Percentiles rank a stretch among this genome's conserved stretches.
phyloP scores from a whole-genome alignment of 129 eudicot genomes.

The Apium graveolens region DNA sequence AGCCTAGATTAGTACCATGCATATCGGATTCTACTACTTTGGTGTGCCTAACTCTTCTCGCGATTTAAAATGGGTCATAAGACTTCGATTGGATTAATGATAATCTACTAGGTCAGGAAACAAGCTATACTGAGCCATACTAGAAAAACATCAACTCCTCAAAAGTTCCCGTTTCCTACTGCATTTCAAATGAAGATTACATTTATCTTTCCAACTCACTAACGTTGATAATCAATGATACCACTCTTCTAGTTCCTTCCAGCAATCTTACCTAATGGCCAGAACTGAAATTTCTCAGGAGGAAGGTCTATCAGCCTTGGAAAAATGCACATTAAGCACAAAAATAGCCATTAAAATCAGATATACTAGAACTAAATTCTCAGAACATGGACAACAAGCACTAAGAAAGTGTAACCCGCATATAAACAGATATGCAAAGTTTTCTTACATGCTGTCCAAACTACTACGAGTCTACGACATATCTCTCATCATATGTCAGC shows the following conservation, averaged over 20 bases:
- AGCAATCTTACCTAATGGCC: neutral
- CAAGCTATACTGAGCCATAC: neutral
- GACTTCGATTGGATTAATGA: neutral
- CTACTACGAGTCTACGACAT: neutral
- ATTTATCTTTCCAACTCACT: neutral
- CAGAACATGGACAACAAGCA: neutral
- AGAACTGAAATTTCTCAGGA: no score
- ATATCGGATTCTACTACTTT: neutral
- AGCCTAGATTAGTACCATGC: neutral
- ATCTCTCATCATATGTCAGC: neutral
- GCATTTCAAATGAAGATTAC: neutral
- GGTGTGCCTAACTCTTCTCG: neutral
- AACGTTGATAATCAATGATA: neutral
- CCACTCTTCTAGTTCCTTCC: neutral
- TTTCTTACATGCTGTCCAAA: neutral
- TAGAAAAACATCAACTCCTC: neutral
- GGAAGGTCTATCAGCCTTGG: neutral
- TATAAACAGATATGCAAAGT: neutral
- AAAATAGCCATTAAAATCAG: neutral
- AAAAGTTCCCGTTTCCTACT: neutral
- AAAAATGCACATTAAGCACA: neutral
- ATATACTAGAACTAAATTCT: neutral
- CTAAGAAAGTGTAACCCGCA: neutral
- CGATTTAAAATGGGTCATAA: neutral
- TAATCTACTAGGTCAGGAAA: neutral